These are phyloP conservation scores for Xylariales sp. DNA, from an alignment of 2,329 filamentous ascomycete species.

Conservation along the genomic window DNA sequence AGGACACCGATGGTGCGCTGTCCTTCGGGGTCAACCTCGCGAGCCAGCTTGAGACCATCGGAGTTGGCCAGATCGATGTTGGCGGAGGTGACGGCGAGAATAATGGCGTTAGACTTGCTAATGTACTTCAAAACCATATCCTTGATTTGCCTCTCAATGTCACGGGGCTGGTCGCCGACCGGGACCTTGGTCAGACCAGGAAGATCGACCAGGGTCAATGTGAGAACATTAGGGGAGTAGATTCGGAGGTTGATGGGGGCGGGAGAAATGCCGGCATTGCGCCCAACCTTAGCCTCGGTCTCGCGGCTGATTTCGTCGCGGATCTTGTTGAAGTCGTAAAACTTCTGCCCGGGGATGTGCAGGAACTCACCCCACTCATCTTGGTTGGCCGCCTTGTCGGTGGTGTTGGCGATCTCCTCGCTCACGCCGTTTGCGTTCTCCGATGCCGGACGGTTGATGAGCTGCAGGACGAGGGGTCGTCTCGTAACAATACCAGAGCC, in stretches of 20 bases:
- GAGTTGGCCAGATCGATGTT: conserved; percentile 99
- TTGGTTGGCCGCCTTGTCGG: conserved; percentile 82
- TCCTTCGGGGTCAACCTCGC: conserved; percentile 95
- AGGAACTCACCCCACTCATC: conserved; percentile 99
- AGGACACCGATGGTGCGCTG: conserved; percentile 97
- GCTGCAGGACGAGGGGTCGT: conserved; percentile 91
- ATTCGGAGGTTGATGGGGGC: conserved; percentile 97
- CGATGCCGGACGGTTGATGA: conserved; percentile 79
- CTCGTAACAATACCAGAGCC: conserved; percentile 96
- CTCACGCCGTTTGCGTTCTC: conserved; percentile 68
- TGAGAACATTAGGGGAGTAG: conserved; percentile 97
- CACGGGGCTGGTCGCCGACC: conserved; percentile 90
- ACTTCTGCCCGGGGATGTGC: conserved; percentile 96
- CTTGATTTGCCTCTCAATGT: conserved; percentile 93
- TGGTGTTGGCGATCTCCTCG: conserved; percentile 59
- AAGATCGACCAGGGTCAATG: conserved; percentile 91
- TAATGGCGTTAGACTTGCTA: conserved; percentile 96
- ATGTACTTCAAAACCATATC: conserved; percentile 99
- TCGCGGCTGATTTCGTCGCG: conserved; percentile 95
- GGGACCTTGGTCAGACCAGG: conserved; percentile 95
- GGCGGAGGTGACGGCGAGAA: conserved; percentile 90
- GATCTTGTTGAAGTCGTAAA: conserved; percentile 97
- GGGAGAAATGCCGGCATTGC: conserved; percentile 93
- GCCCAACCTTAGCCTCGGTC: conserved; percentile 93
- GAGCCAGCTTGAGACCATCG: conserved; percentile 90